Base-by-base conservation (phyloP, 1,284 basidiomycete species). In the Schizopora paradoxa region DNA sequence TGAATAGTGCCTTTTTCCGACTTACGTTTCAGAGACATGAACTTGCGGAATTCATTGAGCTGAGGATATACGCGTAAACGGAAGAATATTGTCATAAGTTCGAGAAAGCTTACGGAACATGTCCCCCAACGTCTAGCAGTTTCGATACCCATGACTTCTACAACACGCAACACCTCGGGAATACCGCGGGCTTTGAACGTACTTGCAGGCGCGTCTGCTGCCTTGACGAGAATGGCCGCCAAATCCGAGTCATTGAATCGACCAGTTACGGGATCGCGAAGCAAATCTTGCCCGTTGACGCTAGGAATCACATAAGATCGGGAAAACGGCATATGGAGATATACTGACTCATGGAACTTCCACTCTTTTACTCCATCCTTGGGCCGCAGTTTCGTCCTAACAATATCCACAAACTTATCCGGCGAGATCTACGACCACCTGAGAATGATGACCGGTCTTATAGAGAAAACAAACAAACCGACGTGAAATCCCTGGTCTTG, bases 31-130 rank as follows among this genome's bases (percentile, higher is more conserved):
- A 75, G 55, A 2, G 68, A 67, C 41, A 75, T 47, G 54, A 67
- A 73, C 53, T 64, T 56, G 35, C 76, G 64, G 59, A 80, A 79
- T 59, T 82, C 79, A 53, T 82, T 81, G 66, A 82, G 57, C 66
- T 66, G 48, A 26, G 31, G 27, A 18, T 11, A 10, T 38, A 5
- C 8, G 23, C 6, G 41, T 28, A 54, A 62, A 54, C 49, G 68
- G 67, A 69, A 56, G 68, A 68, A 18, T 73, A 56, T 1, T 67
- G 66, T 27, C 35, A 23, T 14, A 25, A 18, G 33, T 39, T 39
- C 37, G 7, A 25, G 28, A 25, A 33, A n/a, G 56, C 73, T 46
- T 54, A 81, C 10, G 25, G 66, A 61, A 47, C 66, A 68, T 8
- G 63, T 57, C 14, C 61, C 54, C 67, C 68, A 70, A 6, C 55